Percentiles rank a stretch among this genome's conserved stretches.
phyloP scores from a whole-genome alignment of 305 asterid species.

The Stenogyne calaminthoides region DNA sequence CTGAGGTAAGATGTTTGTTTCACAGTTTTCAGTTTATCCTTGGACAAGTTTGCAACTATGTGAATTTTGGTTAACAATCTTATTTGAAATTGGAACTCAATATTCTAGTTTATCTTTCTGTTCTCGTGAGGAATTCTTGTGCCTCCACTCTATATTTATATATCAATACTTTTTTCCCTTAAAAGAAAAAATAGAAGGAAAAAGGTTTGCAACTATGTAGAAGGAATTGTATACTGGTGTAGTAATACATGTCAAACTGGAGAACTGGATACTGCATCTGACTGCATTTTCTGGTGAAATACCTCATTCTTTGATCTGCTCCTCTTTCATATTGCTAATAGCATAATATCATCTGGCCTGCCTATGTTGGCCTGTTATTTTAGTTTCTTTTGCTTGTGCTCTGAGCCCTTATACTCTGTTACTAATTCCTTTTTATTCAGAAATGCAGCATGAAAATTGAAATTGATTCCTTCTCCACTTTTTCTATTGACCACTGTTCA shows the following conservation, averaged over 20 bases:
- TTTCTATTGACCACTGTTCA: not conserved
- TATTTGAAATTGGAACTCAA: not conserved
- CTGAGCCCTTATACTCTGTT: not conserved
- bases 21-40: conserved; percentile 27
- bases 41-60: conserved; percentile 20
- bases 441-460: conserved; percentile 9
- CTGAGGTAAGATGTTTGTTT: conserved; percentile 61
- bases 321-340: conserved; percentile 3
- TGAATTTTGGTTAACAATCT: not conserved
- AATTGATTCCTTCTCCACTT: not conserved
- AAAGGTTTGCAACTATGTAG: conserved; percentile 5
- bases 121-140: not conserved
- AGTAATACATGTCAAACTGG: conserved; percentile 1
- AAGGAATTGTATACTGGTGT: conserved; percentile 7
- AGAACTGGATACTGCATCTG: conserved; percentile 8
- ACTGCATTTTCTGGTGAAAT: conserved; percentile 6
- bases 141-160: not conserved
- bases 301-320: not conserved
- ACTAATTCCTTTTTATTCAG: not conserved
- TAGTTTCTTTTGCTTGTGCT: conserved; percentile 22
- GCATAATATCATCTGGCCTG: conserved; percentile 11
- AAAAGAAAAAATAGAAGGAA: not conserved
- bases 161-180: not conserved
- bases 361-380: conserved; percentile 12
- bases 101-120: not conserved